These are phyloP conservation scores for Candida albicans DNA, from an alignment of 1,139 yeast genomes.

Conservation along the genomic window DNA sequence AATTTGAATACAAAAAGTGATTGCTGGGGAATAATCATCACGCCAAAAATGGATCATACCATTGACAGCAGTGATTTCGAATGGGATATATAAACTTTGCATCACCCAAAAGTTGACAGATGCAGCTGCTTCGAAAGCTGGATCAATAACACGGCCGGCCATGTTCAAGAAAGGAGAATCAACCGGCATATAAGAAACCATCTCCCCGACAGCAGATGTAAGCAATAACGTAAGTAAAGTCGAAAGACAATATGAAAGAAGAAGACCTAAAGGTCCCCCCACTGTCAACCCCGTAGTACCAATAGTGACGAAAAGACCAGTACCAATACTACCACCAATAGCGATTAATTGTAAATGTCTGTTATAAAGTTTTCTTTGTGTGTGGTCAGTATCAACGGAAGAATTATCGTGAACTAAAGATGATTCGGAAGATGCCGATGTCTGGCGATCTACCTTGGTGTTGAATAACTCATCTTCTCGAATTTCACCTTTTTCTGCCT, in stretches of 20 bases:
- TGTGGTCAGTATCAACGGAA: not conserved
- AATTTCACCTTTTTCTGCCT: not conserved
- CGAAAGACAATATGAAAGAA: conserved; percentile 45
- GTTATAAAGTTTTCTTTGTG: conserved; percentile 20
- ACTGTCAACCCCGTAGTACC: conserved; percentile 38
- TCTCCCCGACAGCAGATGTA: conserved; percentile 76
- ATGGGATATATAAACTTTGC: conserved; percentile 76
- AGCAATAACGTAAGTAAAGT: conserved; percentile 54
- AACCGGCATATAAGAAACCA: conserved; percentile 78
- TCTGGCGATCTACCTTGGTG: not conserved
- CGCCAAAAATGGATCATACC: conserved; percentile 80
- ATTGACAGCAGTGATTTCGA: conserved; percentile 79
- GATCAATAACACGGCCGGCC: conserved; percentile 59
- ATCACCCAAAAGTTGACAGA: conserved; percentile 81
- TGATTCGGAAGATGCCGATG: not conserved
- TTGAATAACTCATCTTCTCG: conserved; percentile 1
- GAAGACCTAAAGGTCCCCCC: conserved; percentile 51
- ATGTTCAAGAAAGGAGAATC: conserved; percentile 59
- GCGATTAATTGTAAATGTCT: conserved; percentile 65
- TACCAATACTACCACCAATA: conserved; percentile 64
- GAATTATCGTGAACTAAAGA: not conserved
- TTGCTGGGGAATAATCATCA: conserved; percentile 68
- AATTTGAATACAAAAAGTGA: conserved; percentile 62
- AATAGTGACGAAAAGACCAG: conserved; percentile 60
- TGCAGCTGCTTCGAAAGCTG: conserved; percentile 73